Evolutionary conservation across 495 filamentous ascomycete species (phyloP), one percentile per base, ranked within the genome.

Genomic region (Arthonia radiata): DNA sequence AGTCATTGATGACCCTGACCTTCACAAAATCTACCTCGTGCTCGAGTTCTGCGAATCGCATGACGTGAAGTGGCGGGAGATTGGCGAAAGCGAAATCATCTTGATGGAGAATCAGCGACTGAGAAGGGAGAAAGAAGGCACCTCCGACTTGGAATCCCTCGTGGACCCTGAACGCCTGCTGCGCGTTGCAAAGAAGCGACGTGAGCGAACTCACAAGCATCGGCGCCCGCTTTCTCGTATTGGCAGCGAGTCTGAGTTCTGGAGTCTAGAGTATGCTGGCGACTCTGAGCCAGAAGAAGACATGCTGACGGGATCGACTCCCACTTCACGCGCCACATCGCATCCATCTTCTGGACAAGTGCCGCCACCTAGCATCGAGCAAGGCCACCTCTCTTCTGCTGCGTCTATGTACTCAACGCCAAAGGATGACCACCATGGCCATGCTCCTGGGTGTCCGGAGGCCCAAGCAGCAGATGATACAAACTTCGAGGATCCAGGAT

Each of bases 11-110:
- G 86, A 99, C 44, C 80, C 82, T 1, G 73, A 78, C 36, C 61
- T 72, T 31, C 83, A 86, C 53, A 99, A 99, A 50, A 89, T 99
- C 30, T 94, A 99, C 50, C 77, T 99, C 47, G 78, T 93, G 13
- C 54, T 99, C 22, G 86, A 99, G 44, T 82, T 76, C 46, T 80
- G 93, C 32, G 76, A 91, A 41, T 62, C 77, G 13, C 82, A 86
- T 25, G 89, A 99, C 47, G 77, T 99, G 18, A 56, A 75, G 13
- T 99, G 86, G 86, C 65, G 83, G 21, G 80, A 71, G 42, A 71
- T 76, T 41, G 82, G 75, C 2, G 50, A 74, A 4, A 69, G 67
- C 26, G 70, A 79, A 36, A 71, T 93, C 31, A 71, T 75, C 31
- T 53, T 64, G 7, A 67, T 81, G 31, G 89, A 99, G 46, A 76